A percentile compares a stretch with the other conserved stretches of the same genome.
Evolutionary conservation across 1,284 basidiomycete species (phyloP).

Genomic region (Puccinia triticina): DNA sequence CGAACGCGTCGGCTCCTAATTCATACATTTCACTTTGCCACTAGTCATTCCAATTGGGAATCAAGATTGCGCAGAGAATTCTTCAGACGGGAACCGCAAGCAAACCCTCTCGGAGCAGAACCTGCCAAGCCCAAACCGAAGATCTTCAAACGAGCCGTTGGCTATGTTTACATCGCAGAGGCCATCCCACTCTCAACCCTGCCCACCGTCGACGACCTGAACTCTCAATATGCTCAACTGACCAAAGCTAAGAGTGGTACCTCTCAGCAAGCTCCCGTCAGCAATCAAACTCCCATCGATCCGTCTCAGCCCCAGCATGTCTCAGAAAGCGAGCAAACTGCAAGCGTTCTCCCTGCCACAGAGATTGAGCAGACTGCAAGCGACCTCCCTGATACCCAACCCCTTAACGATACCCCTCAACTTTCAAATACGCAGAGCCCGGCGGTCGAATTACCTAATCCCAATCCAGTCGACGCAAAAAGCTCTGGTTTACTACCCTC

Average conservation of each 20-base stretch:
- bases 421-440: neutral
- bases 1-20: neutral
- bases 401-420: neutral
- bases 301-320: neutral
- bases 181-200: conserved; percentile 28
- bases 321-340: neutral
- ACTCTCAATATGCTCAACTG: conserved; percentile 12
- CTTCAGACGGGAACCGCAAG: conserved; percentile 19
- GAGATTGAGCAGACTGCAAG: neutral
- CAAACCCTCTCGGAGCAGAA: conserved; percentile 43
- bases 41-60: conserved; percentile 45
- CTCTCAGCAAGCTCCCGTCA: neutral
- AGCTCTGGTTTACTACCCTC: neutral
- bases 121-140: conserved; percentile 29
- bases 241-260: neutral
- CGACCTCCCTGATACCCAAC: neutral
- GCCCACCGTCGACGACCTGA: neutral
- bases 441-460: neutral
- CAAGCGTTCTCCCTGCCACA: neutral
- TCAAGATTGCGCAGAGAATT: conserved; percentile 43
- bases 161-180: conserved; percentile 49
- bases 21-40: neutral
- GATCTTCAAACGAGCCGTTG: conserved; percentile 32
- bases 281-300: neutral
- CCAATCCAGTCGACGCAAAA: neutral